Base-by-base conservation (phyloP, 2,329 filamentous ascomycete genomes). In the Aspergillus spinulosporus region DNA sequence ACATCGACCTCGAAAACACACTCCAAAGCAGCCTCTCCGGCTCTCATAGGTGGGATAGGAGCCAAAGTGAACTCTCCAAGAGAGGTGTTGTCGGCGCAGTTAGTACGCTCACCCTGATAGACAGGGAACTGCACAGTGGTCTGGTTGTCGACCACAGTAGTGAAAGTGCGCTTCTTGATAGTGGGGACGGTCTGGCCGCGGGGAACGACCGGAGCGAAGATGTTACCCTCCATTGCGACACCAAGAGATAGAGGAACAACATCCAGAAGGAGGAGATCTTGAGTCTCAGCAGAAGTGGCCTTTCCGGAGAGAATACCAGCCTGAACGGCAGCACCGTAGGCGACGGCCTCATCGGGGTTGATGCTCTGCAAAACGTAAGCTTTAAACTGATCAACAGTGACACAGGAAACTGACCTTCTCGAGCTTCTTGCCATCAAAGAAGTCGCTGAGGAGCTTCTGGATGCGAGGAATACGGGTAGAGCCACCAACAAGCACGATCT, bases 391-490 rank as follows among this genome's bases (percentile, higher is more conserved):
- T 14, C 2, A 11, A 14, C 36, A 28, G 5, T 21, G 21, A 21
- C 21, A 21, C 21, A 21, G 21, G 47, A 5, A 37, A 56, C 63
- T 65, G 58, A 76, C 74, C 85, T 97, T 97, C 87, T 97, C 93
- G 67, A 97, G 90, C 89, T 99, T 97, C 91, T 99, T 99, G 80
- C 92, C 92, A 77, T 95, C 90, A 83, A 99, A 99, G 86, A 92
- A 97, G 80, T 99, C 94, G 82, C 88, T 92, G 67, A 99, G 88
- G 66, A 99, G 89, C 87, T 97, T 97, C 88, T 99, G 94, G 78
- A 99, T 96, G 77, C 88, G 87, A 74, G 94, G 94, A 70, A 99
- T 99, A 91, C 94, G 94, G 73, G 94, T 99, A 63, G 92, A 97
- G 69, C 94, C 94, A 87, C 94, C 94, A 73, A 99, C 94, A 72